phyloP scores from a whole-genome alignment of 176 grass and related monocot genomes.

The Musa acuminata region DNA sequence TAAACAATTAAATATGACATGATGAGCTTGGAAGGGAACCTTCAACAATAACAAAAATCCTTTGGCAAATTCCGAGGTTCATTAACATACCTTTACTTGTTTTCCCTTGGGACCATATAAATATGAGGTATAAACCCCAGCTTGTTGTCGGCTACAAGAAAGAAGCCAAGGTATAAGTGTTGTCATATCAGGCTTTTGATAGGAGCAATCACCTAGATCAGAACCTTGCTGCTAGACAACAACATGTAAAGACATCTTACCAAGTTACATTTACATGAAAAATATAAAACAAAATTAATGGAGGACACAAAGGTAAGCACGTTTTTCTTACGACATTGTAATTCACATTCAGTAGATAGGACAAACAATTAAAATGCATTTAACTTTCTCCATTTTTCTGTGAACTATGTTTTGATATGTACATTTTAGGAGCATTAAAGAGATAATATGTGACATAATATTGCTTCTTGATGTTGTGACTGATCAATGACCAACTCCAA shows the following conservation, averaged over 20 bases:
- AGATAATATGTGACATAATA: neutral
- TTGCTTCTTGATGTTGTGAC: neutral
- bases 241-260: no score
- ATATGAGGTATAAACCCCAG: constrained; percentile 82
- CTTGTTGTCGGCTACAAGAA: constrained; percentile 64
- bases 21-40: neutral
- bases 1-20: neutral
- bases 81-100: constrained; percentile 53
- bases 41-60: constrained; percentile 8
- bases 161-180: neutral
- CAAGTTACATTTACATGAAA: no score
- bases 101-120: constrained; percentile 84
- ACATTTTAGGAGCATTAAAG: neutral
- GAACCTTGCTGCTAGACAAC: neutral
- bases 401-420: neutral
- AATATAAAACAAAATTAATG: neutral
- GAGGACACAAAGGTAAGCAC: neutral
- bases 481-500: neutral
- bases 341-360: neutral
- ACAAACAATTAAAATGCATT: neutral
- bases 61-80: constrained; percentile 1
- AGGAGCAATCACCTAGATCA: neutral
- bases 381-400: neutral
- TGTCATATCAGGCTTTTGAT: neutral
- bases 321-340: neutral